Conservation (phyloP, 1,284 basidiomycete species). For the Abortiporus biennis region DNA sequence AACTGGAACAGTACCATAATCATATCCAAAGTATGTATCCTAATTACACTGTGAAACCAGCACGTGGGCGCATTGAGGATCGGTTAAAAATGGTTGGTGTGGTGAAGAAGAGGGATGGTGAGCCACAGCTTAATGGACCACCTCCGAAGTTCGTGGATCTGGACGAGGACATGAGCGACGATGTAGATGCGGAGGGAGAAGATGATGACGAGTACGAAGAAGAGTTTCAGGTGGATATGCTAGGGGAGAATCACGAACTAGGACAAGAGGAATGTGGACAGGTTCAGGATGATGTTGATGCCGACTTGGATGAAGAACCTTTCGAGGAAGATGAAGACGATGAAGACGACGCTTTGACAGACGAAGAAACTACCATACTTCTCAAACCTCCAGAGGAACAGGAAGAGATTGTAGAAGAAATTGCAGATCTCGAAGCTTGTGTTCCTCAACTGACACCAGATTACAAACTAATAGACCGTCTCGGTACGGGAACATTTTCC, state of each 20-base stretch:
- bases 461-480: conserved; percentile 84
- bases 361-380: conserved; percentile 52
- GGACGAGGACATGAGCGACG: conserved; percentile 47
- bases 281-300: conserved; percentile 28
- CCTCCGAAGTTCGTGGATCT: conserved; percentile 28
- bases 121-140: conserved; percentile 14
- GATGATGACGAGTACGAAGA: conserved; percentile 50
- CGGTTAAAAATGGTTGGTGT: too few species aligned
- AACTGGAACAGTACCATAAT: conserved; percentile 43
- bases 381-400: conserved; percentile 65
- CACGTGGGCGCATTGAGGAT: too few species aligned
- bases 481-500: conserved; percentile 97
- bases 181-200: too few species aligned
- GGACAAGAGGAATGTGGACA: conserved; percentile 8
- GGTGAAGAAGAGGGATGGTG: too few species aligned
- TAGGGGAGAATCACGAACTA: conserved; percentile 12
- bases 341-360: conserved; percentile 34
- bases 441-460: conserved; percentile 61
- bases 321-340: conserved; percentile 29
- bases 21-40: conserved; percentile 44
- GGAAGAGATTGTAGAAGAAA: conserved; percentile 73
- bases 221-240: conserved; percentile 28
- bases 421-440: conserved; percentile 52
- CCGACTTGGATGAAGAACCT: conserved; percentile 28
- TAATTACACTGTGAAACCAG: too few species aligned